Evolutionary conservation across 768 basidiomycete genomes (phyloP), one percentile per base, ranked within the genome.

Genomic region (Suillus occidentalis): DNA sequence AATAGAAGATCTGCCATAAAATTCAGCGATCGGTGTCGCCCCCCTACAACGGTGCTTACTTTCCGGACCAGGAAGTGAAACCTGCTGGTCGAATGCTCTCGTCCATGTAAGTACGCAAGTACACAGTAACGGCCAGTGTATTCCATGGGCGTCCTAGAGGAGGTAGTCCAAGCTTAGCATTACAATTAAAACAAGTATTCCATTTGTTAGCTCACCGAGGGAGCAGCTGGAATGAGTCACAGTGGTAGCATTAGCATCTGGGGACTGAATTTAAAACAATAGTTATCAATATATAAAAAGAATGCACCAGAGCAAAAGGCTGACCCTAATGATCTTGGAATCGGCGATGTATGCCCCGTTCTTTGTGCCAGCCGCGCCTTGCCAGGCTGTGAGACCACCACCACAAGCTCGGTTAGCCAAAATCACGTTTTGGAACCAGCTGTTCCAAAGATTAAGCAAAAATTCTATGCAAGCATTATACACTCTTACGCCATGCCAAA

Each of bases 361-460:
- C 77, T 78, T 9, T 79, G 84, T 18, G 84, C 63, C 65, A 28
- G 16, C 3, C 22, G 81, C 82, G 4, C 88, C 88, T 62, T 83
- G 83, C 88, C 88, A 89, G 0, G 88, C 89, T 12, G 83, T 83
- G 18, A 89, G 80, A 0, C 87, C 87, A 3, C 89, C 89, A 0
- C 88, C 88, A 63, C 86, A 88, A 0, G 80, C 88, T 22, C 89
- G 82, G 62, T 85, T 87, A 4, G 88, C 87, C 2, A 90, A 77
- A 22, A 81, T 82, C 16, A 83, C 75, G 22, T 82, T 83, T 68
- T 89, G 82, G 68, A 89, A 89, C 84, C 84, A 89, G 3, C 87
- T 87, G 2, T 36, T 59, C 28, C 6, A 20, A 40, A 31, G 20
- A 12, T 59, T 42, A 42, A 18, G 18, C 40, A 6, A 16, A 1